These are phyloP conservation scores for Trichoderma simmonsii DNA, from an alignment of 2,329 filamentous ascomycete species.

Conservation along the genomic window DNA sequence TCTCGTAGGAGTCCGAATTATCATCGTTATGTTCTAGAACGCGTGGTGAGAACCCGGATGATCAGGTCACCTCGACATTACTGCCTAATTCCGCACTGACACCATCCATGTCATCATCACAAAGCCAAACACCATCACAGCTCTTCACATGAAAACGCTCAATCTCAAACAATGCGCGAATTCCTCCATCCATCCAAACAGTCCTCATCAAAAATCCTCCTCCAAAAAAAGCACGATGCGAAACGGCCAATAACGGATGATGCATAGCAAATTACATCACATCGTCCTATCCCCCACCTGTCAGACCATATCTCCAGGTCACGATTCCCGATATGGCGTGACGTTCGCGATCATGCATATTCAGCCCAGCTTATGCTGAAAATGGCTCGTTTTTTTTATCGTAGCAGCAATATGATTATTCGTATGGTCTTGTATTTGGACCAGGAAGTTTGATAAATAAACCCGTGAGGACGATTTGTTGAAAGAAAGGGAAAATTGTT, in stretches of 20 bases:
- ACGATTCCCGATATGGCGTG: constrained; percentile 12
- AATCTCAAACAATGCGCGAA: constrained; percentile 4
- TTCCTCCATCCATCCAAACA: neutral
- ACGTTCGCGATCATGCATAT: constrained; percentile 7
- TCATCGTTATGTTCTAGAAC: neutral
- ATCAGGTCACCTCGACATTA: neutral
- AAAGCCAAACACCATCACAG: neutral
- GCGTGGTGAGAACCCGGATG: neutral
- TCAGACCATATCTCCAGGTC: constrained; percentile 11
- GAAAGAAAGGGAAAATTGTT: neutral
- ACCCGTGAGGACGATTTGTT: neutral
- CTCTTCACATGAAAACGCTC: neutral
- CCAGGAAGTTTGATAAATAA: neutral
- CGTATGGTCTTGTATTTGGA: too few relatives aligned
- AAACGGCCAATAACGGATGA: neutral
- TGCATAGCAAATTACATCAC: constrained; percentile 5
- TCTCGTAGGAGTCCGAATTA: neutral
- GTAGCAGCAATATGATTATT: neutral
- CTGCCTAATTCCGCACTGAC: neutral
- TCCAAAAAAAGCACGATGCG: neutral
- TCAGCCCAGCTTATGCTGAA: neutral
- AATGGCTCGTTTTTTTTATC: neutral
- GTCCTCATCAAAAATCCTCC: neutral
- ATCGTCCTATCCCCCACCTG: constrained; percentile 5
- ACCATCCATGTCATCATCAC: neutral